phyloP scores from a whole-genome alignment of 805 yeast genomes.

The Kuraishia molischiana region DNA sequence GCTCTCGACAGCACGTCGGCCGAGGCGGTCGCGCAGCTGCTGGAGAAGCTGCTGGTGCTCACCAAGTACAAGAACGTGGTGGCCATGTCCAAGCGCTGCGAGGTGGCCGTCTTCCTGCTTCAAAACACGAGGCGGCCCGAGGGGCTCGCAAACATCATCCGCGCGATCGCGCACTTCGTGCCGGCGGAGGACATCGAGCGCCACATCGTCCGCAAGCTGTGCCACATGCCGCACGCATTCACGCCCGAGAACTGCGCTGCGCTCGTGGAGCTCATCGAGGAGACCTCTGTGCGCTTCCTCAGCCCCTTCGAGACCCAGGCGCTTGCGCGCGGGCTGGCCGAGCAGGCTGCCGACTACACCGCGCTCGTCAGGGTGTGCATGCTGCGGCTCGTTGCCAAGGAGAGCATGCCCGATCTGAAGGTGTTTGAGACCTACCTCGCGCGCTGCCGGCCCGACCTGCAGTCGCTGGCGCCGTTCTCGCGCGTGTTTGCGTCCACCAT shows the following conservation, averaged over 20 bases:
- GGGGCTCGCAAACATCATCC: background rate
- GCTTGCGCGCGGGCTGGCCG: background rate
- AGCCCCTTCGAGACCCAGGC: background rate
- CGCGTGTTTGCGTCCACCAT: background rate
- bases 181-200: background rate
- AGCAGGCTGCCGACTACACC: background rate
- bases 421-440: background rate
- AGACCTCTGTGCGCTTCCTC: background rate
- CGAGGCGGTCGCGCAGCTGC: background rate
- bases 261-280: background rate
- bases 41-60: background rate
- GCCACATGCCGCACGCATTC: background rate
- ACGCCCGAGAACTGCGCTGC: background rate
- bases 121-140: background rate
- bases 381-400: background rate
- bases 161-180: background rate
- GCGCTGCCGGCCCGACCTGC: background rate
- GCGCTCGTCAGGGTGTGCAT: background rate
- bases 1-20: background rate
- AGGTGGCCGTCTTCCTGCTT: background rate
- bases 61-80: background rate
- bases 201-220: background rate
- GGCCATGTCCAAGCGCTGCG: background rate
- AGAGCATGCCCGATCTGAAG: background rate
- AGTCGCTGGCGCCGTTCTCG: background rate